These are phyloP conservation scores for Peziza echinospora DNA, from an alignment of 495 filamentous ascomycete species.

Conservation along the genomic window DNA sequence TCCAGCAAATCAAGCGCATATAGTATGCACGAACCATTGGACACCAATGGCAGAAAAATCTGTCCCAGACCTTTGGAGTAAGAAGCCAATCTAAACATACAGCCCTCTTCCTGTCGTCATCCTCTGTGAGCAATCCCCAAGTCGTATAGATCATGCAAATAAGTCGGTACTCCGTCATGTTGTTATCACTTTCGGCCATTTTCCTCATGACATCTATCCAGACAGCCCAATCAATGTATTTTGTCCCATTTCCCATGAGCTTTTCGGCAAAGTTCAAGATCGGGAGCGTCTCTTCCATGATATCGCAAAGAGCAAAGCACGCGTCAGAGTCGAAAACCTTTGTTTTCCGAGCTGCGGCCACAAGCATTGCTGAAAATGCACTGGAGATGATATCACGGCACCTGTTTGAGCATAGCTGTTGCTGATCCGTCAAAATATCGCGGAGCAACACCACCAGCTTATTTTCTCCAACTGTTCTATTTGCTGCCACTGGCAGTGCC, in stretches of 20 bases:
- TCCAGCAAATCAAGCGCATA: constrained; percentile 86
- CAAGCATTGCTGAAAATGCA: constrained; percentile 51
- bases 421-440: constrained; percentile 42
- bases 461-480: constrained; percentile 75
- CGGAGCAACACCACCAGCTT: constrained; percentile 68
- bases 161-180: constrained; percentile 76
- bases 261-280: constrained; percentile 15
- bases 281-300: constrained; percentile 52
- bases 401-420: constrained; percentile 25
- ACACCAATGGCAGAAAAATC: constrained; percentile 90
- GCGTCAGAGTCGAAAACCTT: constrained; percentile 72
- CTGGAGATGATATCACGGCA: constrained; percentile 56
- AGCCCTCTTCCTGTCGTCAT: constrained; percentile 44
- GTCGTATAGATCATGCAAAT: constrained; percentile 65
- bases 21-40: constrained; percentile 95
- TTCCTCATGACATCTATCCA: constrained; percentile 69
- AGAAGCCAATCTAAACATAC: constrained; percentile 66
- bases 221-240: constrained; percentile 57
- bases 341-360: constrained; percentile 48
- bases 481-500: constrained; percentile 39
- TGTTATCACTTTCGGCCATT: constrained; percentile 77
- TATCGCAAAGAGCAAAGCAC: constrained; percentile 82
- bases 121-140: constrained; percentile 52
- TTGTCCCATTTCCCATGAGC: background rate
- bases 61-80: constrained; percentile 54